phyloP scores from a whole-genome alignment of 2,329 filamentous ascomycete genomes.

The Aureobasidium melanogenum region DNA sequence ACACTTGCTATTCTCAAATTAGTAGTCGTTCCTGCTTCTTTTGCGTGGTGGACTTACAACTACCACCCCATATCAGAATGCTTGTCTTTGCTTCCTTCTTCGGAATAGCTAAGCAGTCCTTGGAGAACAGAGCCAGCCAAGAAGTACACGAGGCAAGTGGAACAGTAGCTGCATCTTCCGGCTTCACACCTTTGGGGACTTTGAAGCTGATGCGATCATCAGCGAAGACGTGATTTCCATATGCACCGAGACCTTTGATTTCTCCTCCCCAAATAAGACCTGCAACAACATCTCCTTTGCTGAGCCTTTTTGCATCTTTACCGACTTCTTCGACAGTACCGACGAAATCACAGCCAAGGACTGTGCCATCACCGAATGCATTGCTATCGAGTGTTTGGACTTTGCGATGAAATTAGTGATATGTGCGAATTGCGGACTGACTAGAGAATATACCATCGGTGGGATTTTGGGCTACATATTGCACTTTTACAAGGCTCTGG shows the following conservation, averaged over 20 bases:
- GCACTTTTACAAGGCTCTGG: slow-evolving; percentile 38
- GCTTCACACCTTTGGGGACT: background rate
- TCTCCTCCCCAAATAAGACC: slow-evolving; percentile 30
- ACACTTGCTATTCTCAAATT: background rate
- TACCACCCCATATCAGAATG: background rate
- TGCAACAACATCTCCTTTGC: slow-evolving; percentile 43
- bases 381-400: slow-evolving; percentile 8
- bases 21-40: background rate
- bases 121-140: slow-evolving; percentile 7
- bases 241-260: background rate
- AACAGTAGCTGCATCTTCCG: background rate
- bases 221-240: background rate
- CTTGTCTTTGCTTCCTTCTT: background rate
- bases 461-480: slow-evolving; percentile 47
- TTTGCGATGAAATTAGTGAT: background rate
- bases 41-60: background rate
- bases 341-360: slow-evolving; percentile 42
- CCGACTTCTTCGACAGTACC: slow-evolving; percentile 47
- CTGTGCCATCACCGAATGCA: background rate
- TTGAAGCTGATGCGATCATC: slow-evolving; percentile 9
- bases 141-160: background rate
- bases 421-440: background rate
- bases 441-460: slow-evolving; percentile 36
- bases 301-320: slow-evolving; percentile 37
- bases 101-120: background rate